These are phyloP conservation scores for Gilbertella persicaria DNA, from an alignment of 371 early-diverging fungal genomes.

Conservation along the genomic window DNA sequence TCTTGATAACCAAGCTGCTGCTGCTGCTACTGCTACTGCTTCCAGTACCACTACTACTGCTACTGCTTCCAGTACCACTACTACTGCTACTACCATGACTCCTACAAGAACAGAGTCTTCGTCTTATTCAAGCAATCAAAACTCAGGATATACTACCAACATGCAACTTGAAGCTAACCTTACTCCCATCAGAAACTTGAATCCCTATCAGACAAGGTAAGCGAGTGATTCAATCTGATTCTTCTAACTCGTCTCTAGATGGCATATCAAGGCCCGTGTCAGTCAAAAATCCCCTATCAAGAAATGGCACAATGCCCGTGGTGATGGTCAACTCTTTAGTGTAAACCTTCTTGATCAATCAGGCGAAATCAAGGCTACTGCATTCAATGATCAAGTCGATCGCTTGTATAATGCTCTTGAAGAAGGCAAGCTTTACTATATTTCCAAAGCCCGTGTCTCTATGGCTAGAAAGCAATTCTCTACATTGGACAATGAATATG, in stretches of 20 bases:
- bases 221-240: neutral
- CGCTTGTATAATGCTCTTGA: constrained; percentile 73
- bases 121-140: constrained; percentile 30
- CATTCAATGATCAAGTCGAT: constrained; percentile 84
- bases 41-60: constrained; percentile 10
- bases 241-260: constrained; percentile 44
- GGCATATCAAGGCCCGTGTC: constrained; percentile 92
- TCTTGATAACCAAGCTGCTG: constrained; percentile 21
- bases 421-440: constrained; percentile 81
- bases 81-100: neutral
- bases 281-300: constrained; percentile 83
- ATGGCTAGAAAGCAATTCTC: constrained; percentile 88
- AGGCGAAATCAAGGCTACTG: constrained; percentile 91
- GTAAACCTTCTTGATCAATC: constrained; percentile 86
- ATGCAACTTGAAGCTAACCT: constrained; percentile 38
- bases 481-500: constrained; percentile 88
- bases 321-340: constrained; percentile 90
- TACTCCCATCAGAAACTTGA: constrained; percentile 63
- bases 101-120: constrained; percentile 1
- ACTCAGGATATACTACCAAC: constrained; percentile 54
- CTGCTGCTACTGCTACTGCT: constrained; percentile 22
- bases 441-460: constrained; percentile 83
- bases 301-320: constrained; percentile 76
- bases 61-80: constrained; percentile 10
- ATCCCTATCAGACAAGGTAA: constrained; percentile 77